Conservation (phyloP, 805 yeast genomes). For the Zygoascus ofunaensis region DNA sequence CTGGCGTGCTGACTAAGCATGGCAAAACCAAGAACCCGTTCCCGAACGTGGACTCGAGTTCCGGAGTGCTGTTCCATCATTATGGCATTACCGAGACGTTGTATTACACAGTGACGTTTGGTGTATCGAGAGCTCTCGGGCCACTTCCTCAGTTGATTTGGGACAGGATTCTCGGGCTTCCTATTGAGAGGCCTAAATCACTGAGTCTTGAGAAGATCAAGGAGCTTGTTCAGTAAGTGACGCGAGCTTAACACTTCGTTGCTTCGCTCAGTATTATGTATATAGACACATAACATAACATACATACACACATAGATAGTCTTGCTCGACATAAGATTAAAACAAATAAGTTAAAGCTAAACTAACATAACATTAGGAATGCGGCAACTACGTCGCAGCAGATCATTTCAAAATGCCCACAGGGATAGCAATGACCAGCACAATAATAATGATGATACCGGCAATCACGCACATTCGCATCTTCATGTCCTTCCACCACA, state of each 20-base stretch:
- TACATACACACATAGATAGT: neutral
- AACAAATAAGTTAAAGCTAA: neutral
- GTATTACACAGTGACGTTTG: constrained; percentile 74
- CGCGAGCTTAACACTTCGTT: neutral
- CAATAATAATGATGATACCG: constrained; percentile 62
- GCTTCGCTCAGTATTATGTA: neutral
- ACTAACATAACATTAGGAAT: too few species aligned
- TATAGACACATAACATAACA: neutral
- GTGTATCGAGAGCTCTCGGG: constrained; percentile 74
- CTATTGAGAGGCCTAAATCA: constrained; percentile 73
- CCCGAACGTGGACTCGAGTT: constrained; percentile 76
- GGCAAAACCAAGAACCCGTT: constrained; percentile 81
- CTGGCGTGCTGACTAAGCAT: constrained; percentile 63
- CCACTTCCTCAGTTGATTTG: constrained; percentile 70
- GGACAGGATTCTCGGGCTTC: constrained; percentile 69
- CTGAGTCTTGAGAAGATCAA: constrained; percentile 35
- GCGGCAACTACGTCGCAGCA: too few species aligned
- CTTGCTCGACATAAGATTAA: neutral
- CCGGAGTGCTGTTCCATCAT: constrained; percentile 72
- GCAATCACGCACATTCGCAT: constrained; percentile 85
- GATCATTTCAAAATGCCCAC: constrained; percentile 62
- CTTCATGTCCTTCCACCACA: constrained; percentile 99
- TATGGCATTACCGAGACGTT: constrained; percentile 66
- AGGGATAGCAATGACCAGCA: constrained; percentile 84
- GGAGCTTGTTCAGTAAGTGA: constrained; percentile 14